Percentiles rank a stretch among this genome's conserved stretches.
Conservation (phyloP, 768 basidiomycete species). For the Termitomyces heimii region DNA sequence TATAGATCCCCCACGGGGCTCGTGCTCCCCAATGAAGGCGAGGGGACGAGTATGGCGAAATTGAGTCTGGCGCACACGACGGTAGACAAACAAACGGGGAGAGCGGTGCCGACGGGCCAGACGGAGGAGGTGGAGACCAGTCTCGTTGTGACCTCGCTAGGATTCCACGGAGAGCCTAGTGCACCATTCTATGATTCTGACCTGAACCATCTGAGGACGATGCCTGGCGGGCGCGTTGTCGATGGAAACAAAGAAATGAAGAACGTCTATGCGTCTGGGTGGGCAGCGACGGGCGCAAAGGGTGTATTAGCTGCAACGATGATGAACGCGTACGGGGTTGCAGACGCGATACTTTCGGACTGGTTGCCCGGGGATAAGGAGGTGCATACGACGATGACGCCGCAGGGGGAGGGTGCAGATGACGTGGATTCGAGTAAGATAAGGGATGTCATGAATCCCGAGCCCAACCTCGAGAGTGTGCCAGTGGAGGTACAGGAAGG, state of each 20-base stretch:
- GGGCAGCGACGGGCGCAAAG: conserved; percentile 87
- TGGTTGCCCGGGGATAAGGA: conserved; percentile 15
- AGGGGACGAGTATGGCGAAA: conserved; percentile 16
- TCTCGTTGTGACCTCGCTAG: conserved; percentile 82
- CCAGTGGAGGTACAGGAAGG: conserved; percentile 44
- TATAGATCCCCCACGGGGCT: conserved; percentile 65
- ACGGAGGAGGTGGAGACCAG: conserved; percentile 54
- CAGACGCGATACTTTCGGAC: conserved; percentile 66
- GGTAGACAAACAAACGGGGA: conserved; percentile 41
- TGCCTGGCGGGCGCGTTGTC: conserved; percentile 39
- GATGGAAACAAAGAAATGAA: conserved; percentile 29
- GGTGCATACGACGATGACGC: neutral
- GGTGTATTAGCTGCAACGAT: conserved; percentile 92
- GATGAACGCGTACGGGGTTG: conserved; percentile 83
- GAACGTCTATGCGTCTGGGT: conserved; percentile 87
- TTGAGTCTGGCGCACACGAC: conserved; percentile 59
- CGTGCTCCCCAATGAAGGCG: conserved; percentile 13
- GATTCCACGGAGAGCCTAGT: conserved; percentile 69
- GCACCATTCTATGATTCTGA: conserved; percentile 53
- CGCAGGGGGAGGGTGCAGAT: neutral
- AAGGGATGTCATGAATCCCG: conserved; percentile 26
- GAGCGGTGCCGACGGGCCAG: conserved; percentile 51
- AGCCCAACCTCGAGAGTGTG: conserved; percentile 36
- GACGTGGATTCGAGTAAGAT: conserved; percentile 7
- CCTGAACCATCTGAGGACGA: conserved; percentile 50